Evolutionary conservation across 179 eudicot species (phyloP).

Genomic region (Beta corolliflora): DNA sequence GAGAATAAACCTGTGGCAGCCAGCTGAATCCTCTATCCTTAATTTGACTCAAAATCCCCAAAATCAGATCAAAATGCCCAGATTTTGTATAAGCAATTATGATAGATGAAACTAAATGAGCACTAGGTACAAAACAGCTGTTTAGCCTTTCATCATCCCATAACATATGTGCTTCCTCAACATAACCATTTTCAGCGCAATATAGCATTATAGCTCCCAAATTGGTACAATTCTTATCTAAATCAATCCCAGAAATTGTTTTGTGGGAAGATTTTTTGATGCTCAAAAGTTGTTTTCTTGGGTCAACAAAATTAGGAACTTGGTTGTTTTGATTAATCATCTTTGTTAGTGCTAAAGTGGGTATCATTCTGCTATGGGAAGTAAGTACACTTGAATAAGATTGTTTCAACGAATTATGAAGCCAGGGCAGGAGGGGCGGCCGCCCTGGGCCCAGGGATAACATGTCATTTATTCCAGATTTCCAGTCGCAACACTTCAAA

Average conservation of each 20-base stretch:
- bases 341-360: background rate
- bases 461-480: too few species aligned
- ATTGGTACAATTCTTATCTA: slow-evolving; percentile 24
- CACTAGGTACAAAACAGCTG: slow-evolving; percentile 49
- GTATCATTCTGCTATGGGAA: background rate
- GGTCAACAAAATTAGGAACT: background rate
- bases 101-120: slow-evolving; percentile 48
- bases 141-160: slow-evolving; percentile 57
- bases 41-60: slow-evolving; percentile 47
- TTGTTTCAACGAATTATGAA: slow-evolving; percentile 2
- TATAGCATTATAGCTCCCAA: slow-evolving; percentile 48
- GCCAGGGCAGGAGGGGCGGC: too few species aligned
- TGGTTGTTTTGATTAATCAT: slow-evolving; percentile 7
- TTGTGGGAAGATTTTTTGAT: background rate
- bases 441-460: too few species aligned
- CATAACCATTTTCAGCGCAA: slow-evolving; percentile 54
- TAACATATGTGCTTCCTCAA: slow-evolving; percentile 45
- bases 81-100: slow-evolving; percentile 49
- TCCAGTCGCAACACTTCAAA: too few species aligned
- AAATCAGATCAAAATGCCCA: slow-evolving; percentile 44
- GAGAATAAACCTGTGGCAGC: slow-evolving; percentile 47
- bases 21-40: slow-evolving; percentile 44
- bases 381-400: background rate
- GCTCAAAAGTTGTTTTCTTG: background rate
- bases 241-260: slow-evolving; percentile 22